phyloP scores from a whole-genome alignment of 352 stramenopile genomes.

The Pythium aquatile region DNA sequence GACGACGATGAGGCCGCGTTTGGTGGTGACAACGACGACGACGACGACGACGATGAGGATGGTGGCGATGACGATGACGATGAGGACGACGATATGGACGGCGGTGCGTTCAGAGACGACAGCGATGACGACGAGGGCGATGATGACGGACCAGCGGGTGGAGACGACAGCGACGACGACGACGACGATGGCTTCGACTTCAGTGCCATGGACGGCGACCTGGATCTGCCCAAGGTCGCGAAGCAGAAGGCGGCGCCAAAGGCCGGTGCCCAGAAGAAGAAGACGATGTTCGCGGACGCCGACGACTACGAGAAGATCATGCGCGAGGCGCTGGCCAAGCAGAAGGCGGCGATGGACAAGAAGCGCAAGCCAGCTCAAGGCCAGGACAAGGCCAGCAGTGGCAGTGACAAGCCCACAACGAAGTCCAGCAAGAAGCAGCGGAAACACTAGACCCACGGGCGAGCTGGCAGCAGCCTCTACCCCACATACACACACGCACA shows the following conservation, averaged over 20 bases:
- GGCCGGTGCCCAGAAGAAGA: slow-evolving; percentile 42
- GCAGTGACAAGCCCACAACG: slow-evolving; percentile 9
- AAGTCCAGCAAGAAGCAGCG: slow-evolving; percentile 24
- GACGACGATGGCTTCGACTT: slow-evolving; percentile 39
- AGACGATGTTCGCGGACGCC: slow-evolving; percentile 68
- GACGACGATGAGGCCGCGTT: slow-evolving; percentile 36
- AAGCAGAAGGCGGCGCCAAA: slow-evolving; percentile 52
- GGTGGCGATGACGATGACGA: slow-evolving; percentile 37
- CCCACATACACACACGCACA: background rate
- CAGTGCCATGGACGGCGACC: slow-evolving; percentile 39
- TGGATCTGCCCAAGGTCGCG: slow-evolving; percentile 41
- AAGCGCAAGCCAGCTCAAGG: slow-evolving; percentile 30
- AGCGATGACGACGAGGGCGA: slow-evolving; percentile 26
- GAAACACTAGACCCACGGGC: slow-evolving; percentile 13
- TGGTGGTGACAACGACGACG: slow-evolving; percentile 29
- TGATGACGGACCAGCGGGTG: slow-evolving; percentile 17
- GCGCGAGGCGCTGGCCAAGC: slow-evolving; percentile 57
- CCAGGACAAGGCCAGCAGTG: background rate
- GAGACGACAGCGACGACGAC: slow-evolving; percentile 16
- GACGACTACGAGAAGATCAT: slow-evolving; percentile 80
- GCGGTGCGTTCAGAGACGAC: slow-evolving; percentile 14
- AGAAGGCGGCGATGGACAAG: slow-evolving; percentile 39
- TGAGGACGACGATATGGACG: slow-evolving; percentile 35
- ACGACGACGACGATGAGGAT: slow-evolving; percentile 35
- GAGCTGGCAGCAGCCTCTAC: background rate